A percentile compares a stretch with the other conserved stretches of the same genome.
phyloP scores from a whole-genome alignment of 2,329 filamentous ascomycete genomes.

The Penicillium sp. region DNA sequence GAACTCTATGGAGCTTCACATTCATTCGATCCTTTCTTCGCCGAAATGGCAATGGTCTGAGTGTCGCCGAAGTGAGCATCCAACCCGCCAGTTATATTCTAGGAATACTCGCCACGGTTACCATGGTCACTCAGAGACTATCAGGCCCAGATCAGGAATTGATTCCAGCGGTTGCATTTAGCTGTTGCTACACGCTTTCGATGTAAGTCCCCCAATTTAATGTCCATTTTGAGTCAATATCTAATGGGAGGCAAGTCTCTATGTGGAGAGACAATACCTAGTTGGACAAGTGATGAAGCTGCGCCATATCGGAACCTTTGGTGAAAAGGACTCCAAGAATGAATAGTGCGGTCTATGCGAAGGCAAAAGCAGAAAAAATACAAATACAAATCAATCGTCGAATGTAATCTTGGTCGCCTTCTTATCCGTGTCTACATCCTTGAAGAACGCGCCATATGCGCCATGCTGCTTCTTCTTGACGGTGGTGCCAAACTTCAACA shows the following conservation, averaged over 20 bases:
- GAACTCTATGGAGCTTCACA: conserved; percentile 74
- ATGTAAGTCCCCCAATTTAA: conserved; percentile 57
- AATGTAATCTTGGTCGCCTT: conserved; percentile 91
- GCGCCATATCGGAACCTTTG: conserved; percentile 18
- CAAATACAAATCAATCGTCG: conserved; percentile 52
- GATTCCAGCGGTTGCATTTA: conserved; percentile 51
- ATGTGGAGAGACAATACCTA: conserved; percentile 36
- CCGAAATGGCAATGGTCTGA: conserved; percentile 45
- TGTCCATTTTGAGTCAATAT: conserved; percentile 6
- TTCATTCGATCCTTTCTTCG: conserved; percentile 71
- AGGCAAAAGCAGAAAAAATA: background rate
- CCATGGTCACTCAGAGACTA: conserved; percentile 34
- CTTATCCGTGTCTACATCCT: conserved; percentile 80
- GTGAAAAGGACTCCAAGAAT: conserved; percentile 17
- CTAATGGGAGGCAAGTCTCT: conserved; percentile 30
- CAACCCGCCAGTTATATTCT: conserved; percentile 45
- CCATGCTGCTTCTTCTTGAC: conserved; percentile 99
- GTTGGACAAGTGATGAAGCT: conserved; percentile 24
- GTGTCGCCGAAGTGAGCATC: conserved; percentile 47
- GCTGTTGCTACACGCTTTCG: conserved; percentile 53
- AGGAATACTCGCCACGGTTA: conserved; percentile 47
- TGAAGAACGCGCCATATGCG: conserved; percentile 93
- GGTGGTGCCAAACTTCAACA: conserved; percentile 94
- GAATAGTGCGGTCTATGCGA: conserved; percentile 15
- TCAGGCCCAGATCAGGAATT: conserved; percentile 26